phyloP scores from a whole-genome alignment of 352 stramenopile species.

The Halophytophthora batemanensis region DNA sequence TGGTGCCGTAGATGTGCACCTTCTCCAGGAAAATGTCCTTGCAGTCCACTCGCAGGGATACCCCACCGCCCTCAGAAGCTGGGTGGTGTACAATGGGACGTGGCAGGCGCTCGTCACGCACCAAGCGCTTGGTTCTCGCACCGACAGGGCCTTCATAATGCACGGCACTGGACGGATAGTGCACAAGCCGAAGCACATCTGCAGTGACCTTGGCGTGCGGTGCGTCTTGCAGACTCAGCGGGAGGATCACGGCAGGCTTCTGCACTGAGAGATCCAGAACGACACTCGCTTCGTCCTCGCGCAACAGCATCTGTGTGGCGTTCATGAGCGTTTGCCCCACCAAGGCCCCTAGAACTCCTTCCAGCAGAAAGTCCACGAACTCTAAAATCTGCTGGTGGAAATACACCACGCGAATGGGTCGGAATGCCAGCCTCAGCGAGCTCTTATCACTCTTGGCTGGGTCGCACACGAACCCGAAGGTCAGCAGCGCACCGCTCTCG shows the following conservation, averaged over 20 bases:
- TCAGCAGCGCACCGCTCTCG: slow-evolving; percentile 17
- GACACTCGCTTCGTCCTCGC: slow-evolving; percentile 55
- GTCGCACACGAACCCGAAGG: slow-evolving; percentile 23
- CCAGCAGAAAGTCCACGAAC: slow-evolving; percentile 77
- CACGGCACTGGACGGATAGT: slow-evolving; percentile 60
- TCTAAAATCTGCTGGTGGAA: slow-evolving; percentile 86
- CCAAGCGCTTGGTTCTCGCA: slow-evolving; percentile 29
- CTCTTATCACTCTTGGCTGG: slow-evolving; percentile 32
- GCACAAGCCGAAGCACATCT: slow-evolving; percentile 46
- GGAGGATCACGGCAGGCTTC: slow-evolving; percentile 67
- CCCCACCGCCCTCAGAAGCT: slow-evolving; percentile 11
- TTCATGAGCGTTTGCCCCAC: slow-evolving; percentile 66
- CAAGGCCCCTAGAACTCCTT: slow-evolving; percentile 74
- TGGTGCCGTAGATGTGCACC: slow-evolving; percentile 47
- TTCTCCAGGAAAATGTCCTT: slow-evolving; percentile 46
- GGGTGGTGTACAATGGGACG: slow-evolving; percentile 11
- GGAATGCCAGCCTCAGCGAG: slow-evolving; percentile 46
- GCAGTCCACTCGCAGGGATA: slow-evolving; percentile 32
- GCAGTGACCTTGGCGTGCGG: slow-evolving; percentile 62
- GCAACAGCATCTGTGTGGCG: slow-evolving; percentile 69
- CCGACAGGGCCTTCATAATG: slow-evolving; percentile 36
- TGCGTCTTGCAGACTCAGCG: slow-evolving; percentile 46
- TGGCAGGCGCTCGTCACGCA: slow-evolving; percentile 20
- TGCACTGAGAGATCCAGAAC: slow-evolving; percentile 49
- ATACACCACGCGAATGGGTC: slow-evolving; percentile 74